Conservation (phyloP, 176 grass and related monocot genomes). For the Tillandsia fasciculata region DNA sequence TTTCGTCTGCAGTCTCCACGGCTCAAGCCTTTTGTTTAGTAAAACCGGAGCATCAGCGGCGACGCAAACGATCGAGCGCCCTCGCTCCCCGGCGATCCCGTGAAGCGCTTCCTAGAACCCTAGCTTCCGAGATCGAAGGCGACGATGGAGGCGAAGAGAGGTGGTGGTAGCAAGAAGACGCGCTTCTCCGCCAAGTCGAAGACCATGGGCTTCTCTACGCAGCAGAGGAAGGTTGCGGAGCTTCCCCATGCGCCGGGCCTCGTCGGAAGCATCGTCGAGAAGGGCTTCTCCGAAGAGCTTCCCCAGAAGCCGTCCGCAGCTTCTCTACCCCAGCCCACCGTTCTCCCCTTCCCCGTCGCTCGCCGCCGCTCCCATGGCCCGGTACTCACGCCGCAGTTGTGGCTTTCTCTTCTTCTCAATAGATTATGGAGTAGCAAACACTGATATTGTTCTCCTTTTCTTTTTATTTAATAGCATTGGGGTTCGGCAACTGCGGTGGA, state of each 20-base stretch:
- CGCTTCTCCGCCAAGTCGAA: not conserved
- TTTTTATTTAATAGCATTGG: slow-evolving; percentile 42
- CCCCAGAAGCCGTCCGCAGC: slow-evolving; percentile 30
- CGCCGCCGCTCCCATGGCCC: slow-evolving; percentile 91
- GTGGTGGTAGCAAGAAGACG: not conserved
- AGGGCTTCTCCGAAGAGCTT: slow-evolving; percentile 48
- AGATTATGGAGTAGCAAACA: not conserved
- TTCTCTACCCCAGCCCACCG: slow-evolving; percentile 40
- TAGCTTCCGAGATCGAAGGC: not conserved
- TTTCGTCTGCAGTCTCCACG: too few species aligned
- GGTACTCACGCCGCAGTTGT: slow-evolving; percentile 13
- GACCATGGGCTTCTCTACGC: slow-evolving; percentile 11
- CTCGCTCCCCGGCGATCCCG: too few species aligned
- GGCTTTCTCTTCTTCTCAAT: not conserved
- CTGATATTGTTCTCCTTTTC: slow-evolving; percentile 6
- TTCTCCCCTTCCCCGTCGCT: slow-evolving; percentile 80
- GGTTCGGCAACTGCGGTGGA: slow-evolving; percentile 17
- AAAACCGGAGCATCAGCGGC: too few species aligned
- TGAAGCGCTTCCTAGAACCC: not conserved
- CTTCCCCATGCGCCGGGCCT: slow-evolving; percentile 27
- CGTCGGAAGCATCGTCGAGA: slow-evolving; percentile 81
- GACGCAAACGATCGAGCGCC: too few species aligned
- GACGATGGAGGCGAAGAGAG: slow-evolving; percentile 3
- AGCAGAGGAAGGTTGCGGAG: slow-evolving; percentile 21
- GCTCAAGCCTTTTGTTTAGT: too few species aligned